Conservation (phyloP, 2,329 filamentous ascomycete genomes). For the Pseudopithomyces chartarum region DNA sequence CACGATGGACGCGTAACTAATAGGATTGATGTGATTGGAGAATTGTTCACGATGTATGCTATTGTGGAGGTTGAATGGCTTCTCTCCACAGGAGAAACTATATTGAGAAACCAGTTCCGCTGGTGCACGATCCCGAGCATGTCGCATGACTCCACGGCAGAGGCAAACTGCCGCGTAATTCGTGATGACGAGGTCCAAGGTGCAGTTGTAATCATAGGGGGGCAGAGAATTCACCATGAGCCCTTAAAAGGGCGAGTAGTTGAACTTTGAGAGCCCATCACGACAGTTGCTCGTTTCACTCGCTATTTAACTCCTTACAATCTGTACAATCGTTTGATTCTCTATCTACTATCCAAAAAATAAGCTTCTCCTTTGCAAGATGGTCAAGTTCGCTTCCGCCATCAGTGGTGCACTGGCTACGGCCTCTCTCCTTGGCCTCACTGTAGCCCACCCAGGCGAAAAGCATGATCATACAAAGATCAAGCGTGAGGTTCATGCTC, state of each 20-base stretch:
- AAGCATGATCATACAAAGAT: conserved; percentile 35
- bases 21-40: background rate
- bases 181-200: conserved; percentile 9
- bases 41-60: background rate
- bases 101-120: conserved; percentile 10
- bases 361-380: conserved; percentile 8
- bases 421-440: conserved; percentile 21
- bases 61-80: background rate
- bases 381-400: conserved; percentile 27
- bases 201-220: background rate
- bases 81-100: background rate
- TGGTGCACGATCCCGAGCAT: conserved; percentile 8
- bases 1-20: conserved; percentile 9
- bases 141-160: conserved; percentile 5
- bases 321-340: background rate
- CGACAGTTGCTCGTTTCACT: conserved; percentile 3
- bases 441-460: conserved; percentile 40
- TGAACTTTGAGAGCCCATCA: background rate
- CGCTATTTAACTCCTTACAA: background rate
- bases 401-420: conserved; percentile 21
- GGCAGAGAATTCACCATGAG: too few relatives aligned
- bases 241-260: conserved; percentile 4
- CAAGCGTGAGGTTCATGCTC: conserved; percentile 35
- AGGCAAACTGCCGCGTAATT: conserved; percentile 15
- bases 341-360: background rate